phyloP scores from a whole-genome alignment of 768 basidiomycete genomes.

The Lanmaoa rubissima region DNA sequence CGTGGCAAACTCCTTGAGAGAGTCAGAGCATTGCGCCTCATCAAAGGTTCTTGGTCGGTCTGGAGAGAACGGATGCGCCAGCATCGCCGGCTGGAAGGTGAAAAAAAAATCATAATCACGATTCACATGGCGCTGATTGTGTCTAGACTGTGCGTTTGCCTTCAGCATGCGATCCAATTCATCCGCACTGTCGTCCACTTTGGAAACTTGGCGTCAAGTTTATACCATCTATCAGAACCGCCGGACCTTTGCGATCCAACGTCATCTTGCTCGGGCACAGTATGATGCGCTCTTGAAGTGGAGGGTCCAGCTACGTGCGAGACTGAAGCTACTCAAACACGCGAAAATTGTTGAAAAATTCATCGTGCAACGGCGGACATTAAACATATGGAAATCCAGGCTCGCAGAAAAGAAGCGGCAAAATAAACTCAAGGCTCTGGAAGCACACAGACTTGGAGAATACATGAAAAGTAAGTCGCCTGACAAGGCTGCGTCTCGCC shows the following conservation, averaged over 20 bases:
- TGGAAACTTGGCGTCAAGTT: constrained; percentile 48
- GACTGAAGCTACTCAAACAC: constrained; percentile 48
- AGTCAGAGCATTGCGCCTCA: constrained; percentile 44
- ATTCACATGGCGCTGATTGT: constrained; percentile 11
- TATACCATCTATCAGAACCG: constrained; percentile 47
- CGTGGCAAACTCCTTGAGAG: constrained; percentile 57
- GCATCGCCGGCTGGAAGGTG: constrained; percentile 48
- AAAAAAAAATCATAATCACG: constrained; percentile 2
- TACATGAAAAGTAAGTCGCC: constrained; percentile 33
- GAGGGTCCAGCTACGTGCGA: constrained; percentile 52
- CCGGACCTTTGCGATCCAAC: constrained; percentile 45
- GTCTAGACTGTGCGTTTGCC: constrained; percentile 46
- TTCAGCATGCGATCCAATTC: constrained; percentile 49
- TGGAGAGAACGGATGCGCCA: constrained; percentile 50
- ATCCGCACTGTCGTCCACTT: constrained; percentile 31
- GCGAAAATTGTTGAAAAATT: constrained; percentile 54
- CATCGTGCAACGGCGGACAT: constrained; percentile 47
- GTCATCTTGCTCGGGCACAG: constrained; percentile 28
- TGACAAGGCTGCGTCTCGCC: constrained; percentile 11
- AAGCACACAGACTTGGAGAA: constrained; percentile 34
- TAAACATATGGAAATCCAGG: constrained; percentile 48
- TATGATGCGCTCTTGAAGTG: constrained; percentile 54
- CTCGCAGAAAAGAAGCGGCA: constrained; percentile 45
- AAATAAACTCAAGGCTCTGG: constrained; percentile 42
- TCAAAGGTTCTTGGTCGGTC: constrained; percentile 44